Percentiles rank a stretch among this genome's conserved stretches.
Conservation (phyloP, 1,139 yeast genomes). For the Schizosaccharomyces versatilis region DNA sequence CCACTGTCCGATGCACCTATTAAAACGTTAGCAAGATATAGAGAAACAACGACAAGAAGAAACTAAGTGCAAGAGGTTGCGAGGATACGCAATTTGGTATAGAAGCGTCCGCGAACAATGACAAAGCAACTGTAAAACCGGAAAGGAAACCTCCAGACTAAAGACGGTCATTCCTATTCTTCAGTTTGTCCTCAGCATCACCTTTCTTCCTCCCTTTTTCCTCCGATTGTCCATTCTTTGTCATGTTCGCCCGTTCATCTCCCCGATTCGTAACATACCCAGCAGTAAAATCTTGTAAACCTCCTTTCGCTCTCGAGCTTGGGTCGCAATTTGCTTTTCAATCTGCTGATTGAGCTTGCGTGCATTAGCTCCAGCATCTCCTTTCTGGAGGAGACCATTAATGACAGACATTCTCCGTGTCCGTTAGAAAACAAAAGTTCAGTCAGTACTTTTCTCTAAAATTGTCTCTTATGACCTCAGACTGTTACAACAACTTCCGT, state of each 20-base stretch:
- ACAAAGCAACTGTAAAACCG: not conserved
- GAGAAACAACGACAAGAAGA: not conserved
- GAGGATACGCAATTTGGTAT: not conserved
- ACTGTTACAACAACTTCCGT: too few species aligned
- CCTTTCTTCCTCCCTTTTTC: not conserved
- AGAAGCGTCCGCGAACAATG: not conserved
- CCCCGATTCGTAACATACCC: not conserved
- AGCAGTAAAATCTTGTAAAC: not conserved
- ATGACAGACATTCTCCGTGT: not conserved
- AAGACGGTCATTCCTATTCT: not conserved
- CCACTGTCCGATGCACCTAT: constrained; percentile 95
- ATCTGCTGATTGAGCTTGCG: not conserved
- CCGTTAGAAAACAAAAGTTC: too few species aligned
- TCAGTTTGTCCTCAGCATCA: not conserved
- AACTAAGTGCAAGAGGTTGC: not conserved
- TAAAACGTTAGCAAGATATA: constrained; percentile 17
- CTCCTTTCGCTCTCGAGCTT: not conserved
- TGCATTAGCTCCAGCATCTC: not conserved
- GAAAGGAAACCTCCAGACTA: not conserved
- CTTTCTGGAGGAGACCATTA: not conserved
- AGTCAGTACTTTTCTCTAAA: too few species aligned
- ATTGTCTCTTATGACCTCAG: too few species aligned
- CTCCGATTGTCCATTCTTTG: not conserved
- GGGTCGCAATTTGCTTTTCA: not conserved
- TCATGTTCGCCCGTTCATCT: not conserved